phyloP scores from a whole-genome alignment of 2,329 filamentous ascomycete species.

The Penicillium capsulatum region DNA sequence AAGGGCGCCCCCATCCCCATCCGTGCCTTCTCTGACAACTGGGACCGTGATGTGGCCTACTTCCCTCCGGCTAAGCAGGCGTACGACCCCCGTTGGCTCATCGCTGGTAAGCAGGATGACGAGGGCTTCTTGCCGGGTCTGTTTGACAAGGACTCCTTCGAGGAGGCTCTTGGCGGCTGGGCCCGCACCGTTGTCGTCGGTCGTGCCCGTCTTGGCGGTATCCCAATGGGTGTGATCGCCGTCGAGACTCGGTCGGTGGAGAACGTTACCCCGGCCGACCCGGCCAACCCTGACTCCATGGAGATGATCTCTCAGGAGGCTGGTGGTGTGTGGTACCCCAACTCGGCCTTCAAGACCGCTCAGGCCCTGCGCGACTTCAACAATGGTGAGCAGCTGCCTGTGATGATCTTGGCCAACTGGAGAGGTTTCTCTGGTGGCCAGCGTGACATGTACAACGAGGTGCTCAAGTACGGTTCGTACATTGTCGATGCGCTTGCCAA shows the following conservation, averaged over 20 bases:
- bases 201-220: constrained; percentile 91
- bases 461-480: constrained; percentile 98
- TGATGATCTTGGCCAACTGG: constrained; percentile 99
- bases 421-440: constrained; percentile 99
- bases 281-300: constrained; percentile 96
- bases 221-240: constrained; percentile 96
- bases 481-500: constrained; percentile 98
- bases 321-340: constrained; percentile 99
- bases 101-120: constrained; percentile 78
- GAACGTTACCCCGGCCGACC: constrained; percentile 93
- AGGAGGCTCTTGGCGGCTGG: constrained; percentile 95
- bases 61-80: constrained; percentile 73
- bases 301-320: constrained; percentile 93
- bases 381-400: constrained; percentile 91
- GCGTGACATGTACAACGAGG: constrained; percentile 99
- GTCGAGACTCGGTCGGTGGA: constrained; percentile 95
- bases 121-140: constrained; percentile 83
- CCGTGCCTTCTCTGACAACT: constrained; percentile 74
- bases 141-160: constrained; percentile 95
- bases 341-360: constrained; percentile 99
- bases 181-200: constrained; percentile 94
- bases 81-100: constrained; percentile 93
- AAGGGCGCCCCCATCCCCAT: constrained; percentile 92
- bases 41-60: constrained; percentile 90
- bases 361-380: constrained; percentile 99